A percentile compares a stretch with the other conserved stretches of the same genome.
Evolutionary conservation across 768 basidiomycete genomes (phyloP).

Genomic region (Pholiota microspora): DNA sequence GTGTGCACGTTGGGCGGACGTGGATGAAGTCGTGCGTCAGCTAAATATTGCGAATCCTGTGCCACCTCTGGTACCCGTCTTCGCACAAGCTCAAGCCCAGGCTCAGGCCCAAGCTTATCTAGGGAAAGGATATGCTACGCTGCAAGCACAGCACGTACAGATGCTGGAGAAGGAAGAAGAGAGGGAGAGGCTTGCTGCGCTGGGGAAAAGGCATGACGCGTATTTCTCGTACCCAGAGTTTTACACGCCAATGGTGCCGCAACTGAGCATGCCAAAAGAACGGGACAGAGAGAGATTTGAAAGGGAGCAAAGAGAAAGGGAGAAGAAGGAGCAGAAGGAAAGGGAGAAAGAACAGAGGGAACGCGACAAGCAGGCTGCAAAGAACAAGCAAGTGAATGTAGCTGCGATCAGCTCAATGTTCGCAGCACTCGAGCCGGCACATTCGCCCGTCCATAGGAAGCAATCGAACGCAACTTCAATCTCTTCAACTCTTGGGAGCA

Average conservation of each 20-base stretch:
- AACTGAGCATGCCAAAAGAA: slow-evolving; percentile 9
- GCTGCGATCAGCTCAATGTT: slow-evolving; percentile 18
- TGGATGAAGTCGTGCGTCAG: slow-evolving; percentile 40
- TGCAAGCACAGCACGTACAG: slow-evolving; percentile 8
- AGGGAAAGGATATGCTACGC: not conserved
- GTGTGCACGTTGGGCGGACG: slow-evolving; percentile 66
- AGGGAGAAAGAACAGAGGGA: slow-evolving; percentile 16
- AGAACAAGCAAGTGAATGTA: not conserved
- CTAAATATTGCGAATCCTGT: slow-evolving; percentile 18
- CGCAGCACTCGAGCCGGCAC: slow-evolving; percentile 19
- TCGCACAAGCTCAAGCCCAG: slow-evolving; percentile 6
- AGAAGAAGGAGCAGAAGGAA: slow-evolving; percentile 12
- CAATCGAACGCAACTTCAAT: slow-evolving; percentile 3
- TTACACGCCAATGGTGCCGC: slow-evolving; percentile 15
- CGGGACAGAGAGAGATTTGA: slow-evolving; percentile 6
- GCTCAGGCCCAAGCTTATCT: not conserved
- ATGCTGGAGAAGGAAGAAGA: slow-evolving; percentile 13
- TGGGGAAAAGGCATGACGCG: slow-evolving; percentile 5
- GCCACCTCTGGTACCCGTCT: not conserved
- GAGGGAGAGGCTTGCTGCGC: slow-evolving; percentile 12
- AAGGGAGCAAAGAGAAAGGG: slow-evolving; percentile 8
- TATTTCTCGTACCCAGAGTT: slow-evolving; percentile 18
- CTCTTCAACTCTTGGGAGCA: slow-evolving; percentile 1
- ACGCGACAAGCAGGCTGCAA: slow-evolving; percentile 12
- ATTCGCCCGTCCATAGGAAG: slow-evolving; percentile 14